phyloP scores from a whole-genome alignment of 2,329 filamentous ascomycete species.

The Penicillium sp. region DNA sequence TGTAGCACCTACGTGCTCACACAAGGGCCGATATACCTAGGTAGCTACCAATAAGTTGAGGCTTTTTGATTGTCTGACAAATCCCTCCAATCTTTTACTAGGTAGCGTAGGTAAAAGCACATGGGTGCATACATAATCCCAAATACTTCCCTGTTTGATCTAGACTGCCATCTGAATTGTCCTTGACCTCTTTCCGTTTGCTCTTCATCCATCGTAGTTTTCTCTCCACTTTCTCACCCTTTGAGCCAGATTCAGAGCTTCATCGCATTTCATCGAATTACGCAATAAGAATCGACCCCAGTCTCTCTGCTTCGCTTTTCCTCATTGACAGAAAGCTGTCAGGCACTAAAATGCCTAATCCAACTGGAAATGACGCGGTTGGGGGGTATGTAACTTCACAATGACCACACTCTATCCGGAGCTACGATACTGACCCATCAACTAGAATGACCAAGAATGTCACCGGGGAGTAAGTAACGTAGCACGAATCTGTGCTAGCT shows the following conservation, averaged over 20 bases:
- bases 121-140: neutral
- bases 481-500: neutral
- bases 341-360: slow-evolving; percentile 1
- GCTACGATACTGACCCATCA: neutral
- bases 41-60: neutral
- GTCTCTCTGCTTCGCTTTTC: neutral
- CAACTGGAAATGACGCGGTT: neutral
- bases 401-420: neutral
- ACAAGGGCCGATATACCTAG: neutral
- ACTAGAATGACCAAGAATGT: slow-evolving; percentile 15
- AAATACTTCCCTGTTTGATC: neutral
- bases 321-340: neutral
- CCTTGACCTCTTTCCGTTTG: neutral
- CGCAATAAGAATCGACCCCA: neutral
- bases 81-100: neutral
- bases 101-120: neutral
- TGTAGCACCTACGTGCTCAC: neutral
- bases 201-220: neutral
- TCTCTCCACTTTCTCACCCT: neutral
- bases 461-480: slow-evolving; percentile 13
- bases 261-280: neutral
- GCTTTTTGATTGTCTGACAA: neutral
- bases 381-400: slow-evolving; percentile 6
- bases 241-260: neutral
- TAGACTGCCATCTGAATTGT: neutral